Evolutionary conservation across 768 basidiomycete genomes (phyloP), one percentile per base, ranked within the genome.

Genomic region (Scleroderma bovista): DNA sequence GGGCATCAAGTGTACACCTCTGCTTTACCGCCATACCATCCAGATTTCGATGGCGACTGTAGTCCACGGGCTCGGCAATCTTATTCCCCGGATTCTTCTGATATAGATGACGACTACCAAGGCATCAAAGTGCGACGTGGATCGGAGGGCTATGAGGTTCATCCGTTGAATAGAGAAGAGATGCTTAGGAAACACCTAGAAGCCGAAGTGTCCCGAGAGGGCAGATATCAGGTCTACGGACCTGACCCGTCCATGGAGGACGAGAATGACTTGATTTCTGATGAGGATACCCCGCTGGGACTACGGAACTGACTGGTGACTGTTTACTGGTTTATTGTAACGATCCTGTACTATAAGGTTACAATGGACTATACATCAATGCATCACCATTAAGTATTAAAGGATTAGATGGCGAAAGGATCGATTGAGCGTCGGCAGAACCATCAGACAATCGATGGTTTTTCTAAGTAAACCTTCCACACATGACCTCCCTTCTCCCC

Each of bases 81-180:
- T 12, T 46, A 59, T 24, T 48, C 57, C 39, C 16, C 49, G 23
- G 62, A 60, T 10, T 62, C 58, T 37, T 48, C 63, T 36, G 68
- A 66, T 20, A 45, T 64, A n/a, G 68, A 70, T 38, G 64, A 67
- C 19, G 60, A 64, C 20, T 57, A 60, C 19, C 62, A 57, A 26
- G 62, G 67, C n/a, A 64, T 71, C 15, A 61, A 54, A 29, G 72
- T 88, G 42, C 73, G 90, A 46, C 69, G 79, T 39, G 89, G 90
- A 19, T 92, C 88, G 13, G 91, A 93, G 68, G 90, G 90, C 4
- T 88, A 83, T 57, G 90, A 93, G 60, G 81, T 88, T 41, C 75
- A 74, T 13, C 68, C 78, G 11, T 67, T 78, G 33, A 72, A 78
- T 40, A 72, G 89, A 50, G 85, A 89, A 59, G 78, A 76, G 40